phyloP scores from a whole-genome alignment of 805 yeast species.

The Saccharomycopsis fibuligera region DNA sequence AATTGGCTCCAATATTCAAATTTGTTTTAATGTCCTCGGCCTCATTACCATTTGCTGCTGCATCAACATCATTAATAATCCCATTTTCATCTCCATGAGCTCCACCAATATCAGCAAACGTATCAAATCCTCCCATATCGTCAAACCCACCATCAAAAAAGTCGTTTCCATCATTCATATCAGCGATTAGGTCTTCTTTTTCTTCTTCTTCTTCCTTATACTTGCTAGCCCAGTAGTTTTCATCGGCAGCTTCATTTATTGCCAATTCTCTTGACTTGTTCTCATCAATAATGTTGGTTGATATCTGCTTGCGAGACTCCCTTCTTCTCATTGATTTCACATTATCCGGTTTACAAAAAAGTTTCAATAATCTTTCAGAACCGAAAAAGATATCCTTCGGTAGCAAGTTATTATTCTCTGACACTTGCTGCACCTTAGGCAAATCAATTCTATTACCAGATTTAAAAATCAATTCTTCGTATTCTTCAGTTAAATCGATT shows the following conservation, averaged over 20 bases:
- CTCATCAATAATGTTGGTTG: slow-evolving; percentile 1
- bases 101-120: slow-evolving; percentile 26
- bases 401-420: slow-evolving; percentile 42
- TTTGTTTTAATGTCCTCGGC: slow-evolving; percentile 19
- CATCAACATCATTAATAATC: slow-evolving; percentile 27
- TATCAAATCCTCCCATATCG: slow-evolving; percentile 28
- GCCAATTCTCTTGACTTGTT: slow-evolving; percentile 15
- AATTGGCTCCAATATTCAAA: slow-evolving; percentile 25
- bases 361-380: slow-evolving; percentile 56
- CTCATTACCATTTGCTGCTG: slow-evolving; percentile 37
- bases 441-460: slow-evolving; percentile 34
- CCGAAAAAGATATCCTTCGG: slow-evolving; percentile 74
- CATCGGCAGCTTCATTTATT: slow-evolving; percentile 45
- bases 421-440: slow-evolving; percentile 36
- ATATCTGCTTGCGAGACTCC: background rate
- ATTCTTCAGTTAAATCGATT: slow-evolving; percentile 22
- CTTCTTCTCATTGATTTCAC: slow-evolving; percentile 11
- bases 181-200: slow-evolving; percentile 17
- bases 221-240: slow-evolving; percentile 65
- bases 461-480: slow-evolving; percentile 37
- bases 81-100: slow-evolving; percentile 2
- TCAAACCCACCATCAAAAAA: slow-evolving; percentile 25
- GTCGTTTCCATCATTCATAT: slow-evolving; percentile 23
- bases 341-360: slow-evolving; percentile 62
- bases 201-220: slow-evolving; percentile 37